Evolutionary conservation across 352 stramenopile genomes (phyloP).

Genomic region (Phytophthora melonis): DNA sequence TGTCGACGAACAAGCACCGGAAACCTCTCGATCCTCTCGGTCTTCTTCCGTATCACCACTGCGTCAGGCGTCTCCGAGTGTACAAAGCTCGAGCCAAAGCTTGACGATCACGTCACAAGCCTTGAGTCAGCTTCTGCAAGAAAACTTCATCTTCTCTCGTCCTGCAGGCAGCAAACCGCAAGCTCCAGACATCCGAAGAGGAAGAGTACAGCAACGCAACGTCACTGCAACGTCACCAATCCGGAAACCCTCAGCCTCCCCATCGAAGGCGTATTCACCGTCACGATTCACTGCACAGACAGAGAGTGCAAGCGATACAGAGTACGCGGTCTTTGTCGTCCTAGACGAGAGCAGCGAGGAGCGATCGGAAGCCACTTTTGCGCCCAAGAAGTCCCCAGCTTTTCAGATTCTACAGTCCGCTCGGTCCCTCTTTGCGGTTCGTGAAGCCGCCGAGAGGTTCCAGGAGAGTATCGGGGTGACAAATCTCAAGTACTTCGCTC

Average conservation of each 20-base stretch:
- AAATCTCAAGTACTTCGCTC: conserved; percentile 34
- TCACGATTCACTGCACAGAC: conserved; percentile 13
- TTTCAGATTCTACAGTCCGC: conserved; percentile 42
- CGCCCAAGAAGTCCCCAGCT: conserved; percentile 29
- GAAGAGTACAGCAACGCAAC: conserved; percentile 12
- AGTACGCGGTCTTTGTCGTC: conserved; percentile 48
- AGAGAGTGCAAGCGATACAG: conserved; percentile 34
- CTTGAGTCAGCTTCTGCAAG: conserved; percentile 63
- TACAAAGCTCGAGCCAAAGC: conserved; percentile 22
- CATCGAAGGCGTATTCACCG: conserved; percentile 8
- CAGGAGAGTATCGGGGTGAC: conserved; percentile 1
- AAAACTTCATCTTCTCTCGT: conserved; percentile 79
- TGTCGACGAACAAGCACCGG: not conserved
- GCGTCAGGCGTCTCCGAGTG: conserved; percentile 5
- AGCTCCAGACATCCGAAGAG: conserved; percentile 7
- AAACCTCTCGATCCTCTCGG: not conserved
- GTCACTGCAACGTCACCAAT: not conserved
- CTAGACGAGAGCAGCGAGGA: conserved; percentile 13
- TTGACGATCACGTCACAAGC: conserved; percentile 35
- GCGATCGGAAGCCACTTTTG: not conserved
- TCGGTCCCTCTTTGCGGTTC: conserved; percentile 11
- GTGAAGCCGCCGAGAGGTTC: conserved; percentile 23
- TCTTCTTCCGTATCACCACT: conserved; percentile 1
- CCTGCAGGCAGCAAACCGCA: conserved; percentile 27
- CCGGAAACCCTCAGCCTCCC: conserved; percentile 5